Evolutionary conservation across 1,284 basidiomycete species (phyloP).

Genomic region (Ustilago bromivora): DNA sequence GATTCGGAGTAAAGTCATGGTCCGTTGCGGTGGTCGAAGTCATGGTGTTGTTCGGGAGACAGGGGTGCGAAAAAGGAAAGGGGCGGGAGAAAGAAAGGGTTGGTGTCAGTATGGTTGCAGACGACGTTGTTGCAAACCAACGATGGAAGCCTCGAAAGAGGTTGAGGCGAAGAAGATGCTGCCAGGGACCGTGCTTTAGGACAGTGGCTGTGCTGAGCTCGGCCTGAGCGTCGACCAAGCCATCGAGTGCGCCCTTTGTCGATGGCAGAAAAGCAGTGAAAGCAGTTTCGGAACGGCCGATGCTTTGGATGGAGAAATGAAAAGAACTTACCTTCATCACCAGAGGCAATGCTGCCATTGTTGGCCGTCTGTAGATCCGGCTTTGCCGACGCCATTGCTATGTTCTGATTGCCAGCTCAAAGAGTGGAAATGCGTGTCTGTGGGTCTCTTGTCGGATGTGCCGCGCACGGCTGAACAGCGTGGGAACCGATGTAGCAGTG

Average conservation of each 20-base stretch:
- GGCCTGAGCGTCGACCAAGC: not conserved
- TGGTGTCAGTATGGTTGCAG: constrained; percentile 3
- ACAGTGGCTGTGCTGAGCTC: not conserved
- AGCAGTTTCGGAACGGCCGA: not conserved
- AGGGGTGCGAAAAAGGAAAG: not conserved
- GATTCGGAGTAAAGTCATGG: not conserved
- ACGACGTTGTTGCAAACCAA: not conserved
- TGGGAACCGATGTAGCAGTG: not conserved
- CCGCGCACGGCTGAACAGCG: not conserved
- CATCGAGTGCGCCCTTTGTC: not conserved
- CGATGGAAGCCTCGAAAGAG: not conserved
- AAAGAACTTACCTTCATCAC: constrained; percentile 30
- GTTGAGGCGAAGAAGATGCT: not conserved
- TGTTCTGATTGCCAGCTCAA: not conserved
- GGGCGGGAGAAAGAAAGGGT: constrained; percentile 1
- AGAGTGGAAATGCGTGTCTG: not conserved
- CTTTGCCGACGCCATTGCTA: constrained; percentile 1
- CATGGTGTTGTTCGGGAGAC: not conserved
- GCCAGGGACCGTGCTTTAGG: no score
- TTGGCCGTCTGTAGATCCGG: constrained; percentile 22
- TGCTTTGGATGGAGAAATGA: not conserved
- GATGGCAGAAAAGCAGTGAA: not conserved
- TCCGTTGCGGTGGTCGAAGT: constrained; percentile 11
- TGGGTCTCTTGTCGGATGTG: not conserved
- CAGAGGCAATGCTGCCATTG: constrained; percentile 26